A percentile compares a stretch with the other conserved stretches of the same genome.
phyloP scores from a whole-genome alignment of 441 rosid species.

The Bruguiera hainesii region DNA sequence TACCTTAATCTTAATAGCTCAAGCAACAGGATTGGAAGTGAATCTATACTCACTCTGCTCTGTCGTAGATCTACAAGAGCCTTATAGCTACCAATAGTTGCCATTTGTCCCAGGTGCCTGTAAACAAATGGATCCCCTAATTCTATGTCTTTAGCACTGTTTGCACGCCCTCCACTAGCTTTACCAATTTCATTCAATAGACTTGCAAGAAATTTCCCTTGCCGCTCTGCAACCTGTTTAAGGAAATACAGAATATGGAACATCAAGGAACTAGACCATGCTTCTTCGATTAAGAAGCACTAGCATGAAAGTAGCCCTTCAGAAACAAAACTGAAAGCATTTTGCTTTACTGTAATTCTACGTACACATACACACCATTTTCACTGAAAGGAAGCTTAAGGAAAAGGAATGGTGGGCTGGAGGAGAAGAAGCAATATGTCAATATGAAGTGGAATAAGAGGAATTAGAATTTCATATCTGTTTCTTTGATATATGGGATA shows the following conservation, averaged over 20 bases:
- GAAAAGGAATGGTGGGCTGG: too few species aligned
- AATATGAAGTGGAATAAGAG: too few species aligned
- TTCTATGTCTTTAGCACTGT: conserved; percentile 44
- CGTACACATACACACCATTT: too few species aligned
- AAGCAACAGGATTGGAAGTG: background rate
- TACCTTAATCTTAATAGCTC: conserved; percentile 7
- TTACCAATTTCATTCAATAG: conserved; percentile 54
- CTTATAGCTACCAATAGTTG: conserved; percentile 78
- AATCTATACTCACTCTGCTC: conserved; percentile 53
- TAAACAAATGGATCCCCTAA: conserved; percentile 73
- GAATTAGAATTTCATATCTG: too few species aligned
- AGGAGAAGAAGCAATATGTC: too few species aligned
- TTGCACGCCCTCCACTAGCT: conserved; percentile 68
- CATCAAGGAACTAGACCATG: conserved; percentile 6
- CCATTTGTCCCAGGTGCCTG: conserved; percentile 94
- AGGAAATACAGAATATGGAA: background rate
- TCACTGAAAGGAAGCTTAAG: too few species aligned
- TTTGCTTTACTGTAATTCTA: background rate
- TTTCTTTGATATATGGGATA: too few species aligned
- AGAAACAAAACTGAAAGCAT: background rate
- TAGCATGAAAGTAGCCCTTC: background rate
- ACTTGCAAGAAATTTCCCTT: conserved; percentile 70
- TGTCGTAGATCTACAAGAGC: conserved; percentile 88
- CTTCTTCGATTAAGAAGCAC: background rate
- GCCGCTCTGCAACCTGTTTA: conserved; percentile 81